phyloP scores from a whole-genome alignment of 768 basidiomycete genomes.

The Hemileccinum impolitum region DNA sequence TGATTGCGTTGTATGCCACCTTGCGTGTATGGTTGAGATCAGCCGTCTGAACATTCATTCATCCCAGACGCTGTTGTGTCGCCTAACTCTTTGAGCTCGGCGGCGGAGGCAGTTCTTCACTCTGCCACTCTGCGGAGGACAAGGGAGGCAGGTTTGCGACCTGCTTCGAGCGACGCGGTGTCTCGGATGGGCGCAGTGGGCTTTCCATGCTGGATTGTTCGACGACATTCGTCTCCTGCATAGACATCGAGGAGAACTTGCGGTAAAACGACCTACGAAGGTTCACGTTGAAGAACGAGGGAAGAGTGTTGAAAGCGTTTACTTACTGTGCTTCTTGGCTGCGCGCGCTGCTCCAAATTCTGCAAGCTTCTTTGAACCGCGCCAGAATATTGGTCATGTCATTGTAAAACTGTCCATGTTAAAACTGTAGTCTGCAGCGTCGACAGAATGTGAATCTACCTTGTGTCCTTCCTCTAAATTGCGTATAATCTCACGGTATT shows the following conservation, averaged over 20 bases:
- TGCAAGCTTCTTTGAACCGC: conserved; percentile 74
- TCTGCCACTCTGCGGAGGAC: conserved; percentile 51
- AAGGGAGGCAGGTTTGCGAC: conserved; percentile 44
- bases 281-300: neutral
- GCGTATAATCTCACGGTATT: conserved; percentile 78
- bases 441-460: conserved; percentile 34
- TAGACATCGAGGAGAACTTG: conserved; percentile 27
- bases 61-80: too few species aligned
- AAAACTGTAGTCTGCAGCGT: neutral
- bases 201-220: conserved; percentile 1
- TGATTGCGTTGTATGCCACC: too few species aligned
- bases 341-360: conserved; percentile 68
- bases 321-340: conserved; percentile 74
- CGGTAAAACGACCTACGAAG: conserved; percentile 18
- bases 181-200: conserved; percentile 1
- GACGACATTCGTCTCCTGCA: conserved; percentile 25
- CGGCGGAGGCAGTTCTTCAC: conserved; percentile 47
- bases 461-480: conserved; percentile 90
- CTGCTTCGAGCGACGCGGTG: conserved; percentile 22
- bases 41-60: too few species aligned
- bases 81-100: conserved; percentile 11
- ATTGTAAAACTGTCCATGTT: conserved; percentile 76
- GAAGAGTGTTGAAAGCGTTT: too few species aligned
- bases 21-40: too few species aligned
- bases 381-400: conserved; percentile 70